A percentile compares a stretch with the other conserved stretches of the same genome.
Evolutionary conservation across 768 basidiomycete species (phyloP).

Genomic region (Gymnopilus junonius): DNA sequence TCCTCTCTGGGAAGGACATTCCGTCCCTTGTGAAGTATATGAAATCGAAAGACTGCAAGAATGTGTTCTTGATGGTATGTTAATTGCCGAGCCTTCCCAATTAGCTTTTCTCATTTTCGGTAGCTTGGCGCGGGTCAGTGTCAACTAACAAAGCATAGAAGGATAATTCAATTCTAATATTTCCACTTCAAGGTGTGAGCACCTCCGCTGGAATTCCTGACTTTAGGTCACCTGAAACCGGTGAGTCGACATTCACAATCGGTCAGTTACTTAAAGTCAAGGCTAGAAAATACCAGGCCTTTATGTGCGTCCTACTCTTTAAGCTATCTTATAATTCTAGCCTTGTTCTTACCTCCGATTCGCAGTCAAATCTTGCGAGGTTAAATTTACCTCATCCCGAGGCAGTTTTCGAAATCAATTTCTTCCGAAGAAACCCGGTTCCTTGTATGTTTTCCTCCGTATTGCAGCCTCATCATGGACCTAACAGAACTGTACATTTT

Average conservation of each 20-base stretch:
- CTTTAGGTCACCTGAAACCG: conserved; percentile 86
- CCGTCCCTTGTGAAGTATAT: conserved; percentile 65
- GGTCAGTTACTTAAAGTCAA: neutral
- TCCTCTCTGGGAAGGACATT: conserved; percentile 33
- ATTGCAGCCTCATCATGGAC: neutral
- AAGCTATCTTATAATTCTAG: neutral
- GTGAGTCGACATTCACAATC: conserved; percentile 43
- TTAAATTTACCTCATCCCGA: conserved; percentile 90
- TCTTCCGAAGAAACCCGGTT: conserved; percentile 78
- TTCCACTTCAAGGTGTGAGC: conserved; percentile 56
- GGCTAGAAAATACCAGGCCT: conserved; percentile 41
- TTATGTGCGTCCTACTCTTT: conserved; percentile 44
- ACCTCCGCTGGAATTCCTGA: conserved; percentile 89
- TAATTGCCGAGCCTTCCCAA: neutral
- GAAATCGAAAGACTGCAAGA: conserved; percentile 66
- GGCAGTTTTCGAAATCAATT: conserved; percentile 92
- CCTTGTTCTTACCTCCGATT: neutral
- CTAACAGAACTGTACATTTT: conserved; percentile 1
- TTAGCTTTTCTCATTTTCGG: neutral
- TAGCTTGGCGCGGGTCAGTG: conserved; percentile 72
- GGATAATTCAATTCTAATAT: neutral
- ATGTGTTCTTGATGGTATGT: conserved; percentile 73
- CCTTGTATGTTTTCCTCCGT: conserved; percentile 59
- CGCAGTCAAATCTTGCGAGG: conserved; percentile 76
- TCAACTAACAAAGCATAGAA: neutral